Percentiles rank a stretch among this genome's conserved stretches.
phyloP scores from a whole-genome alignment of 352 stramenopile genomes.

The Blastocystis sp. region DNA sequence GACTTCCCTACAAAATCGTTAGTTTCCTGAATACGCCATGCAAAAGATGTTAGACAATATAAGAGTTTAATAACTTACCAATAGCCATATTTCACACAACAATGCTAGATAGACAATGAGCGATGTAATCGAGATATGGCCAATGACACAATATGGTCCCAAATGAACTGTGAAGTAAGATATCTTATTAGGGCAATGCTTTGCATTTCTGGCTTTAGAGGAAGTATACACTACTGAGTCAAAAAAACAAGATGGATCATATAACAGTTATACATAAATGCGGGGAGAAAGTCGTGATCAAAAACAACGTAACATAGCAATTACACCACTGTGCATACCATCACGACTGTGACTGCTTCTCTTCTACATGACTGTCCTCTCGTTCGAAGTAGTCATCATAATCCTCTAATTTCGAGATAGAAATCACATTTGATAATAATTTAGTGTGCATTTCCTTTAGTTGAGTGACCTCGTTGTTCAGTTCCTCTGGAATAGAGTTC shows the following conservation, averaged over 20 bases:
- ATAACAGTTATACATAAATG: background rate
- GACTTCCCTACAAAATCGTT: background rate
- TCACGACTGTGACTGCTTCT: background rate
- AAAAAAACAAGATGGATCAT: background rate
- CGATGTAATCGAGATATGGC: no score
- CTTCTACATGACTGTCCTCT: background rate
- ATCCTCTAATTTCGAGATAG: slow-evolving; percentile 2
- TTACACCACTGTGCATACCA: background rate
- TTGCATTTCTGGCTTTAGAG: background rate
- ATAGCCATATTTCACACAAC: background rate
- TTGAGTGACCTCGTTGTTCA: background rate
- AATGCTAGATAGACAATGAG: background rate
- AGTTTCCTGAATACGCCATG: background rate
- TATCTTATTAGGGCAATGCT: background rate
- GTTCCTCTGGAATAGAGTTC: background rate
- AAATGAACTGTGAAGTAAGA: background rate
- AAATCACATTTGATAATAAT: background rate
- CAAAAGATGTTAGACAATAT: background rate
- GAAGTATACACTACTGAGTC: background rate
- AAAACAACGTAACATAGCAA: background rate
- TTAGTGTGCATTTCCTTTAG: slow-evolving; percentile 4
- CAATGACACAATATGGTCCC: no score
- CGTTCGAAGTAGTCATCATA: background rate
- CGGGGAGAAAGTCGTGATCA: background rate
- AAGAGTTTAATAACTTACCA: background rate